phyloP scores from a whole-genome alignment of 305 asterid genomes.

The Solanum hybrid region DNA sequence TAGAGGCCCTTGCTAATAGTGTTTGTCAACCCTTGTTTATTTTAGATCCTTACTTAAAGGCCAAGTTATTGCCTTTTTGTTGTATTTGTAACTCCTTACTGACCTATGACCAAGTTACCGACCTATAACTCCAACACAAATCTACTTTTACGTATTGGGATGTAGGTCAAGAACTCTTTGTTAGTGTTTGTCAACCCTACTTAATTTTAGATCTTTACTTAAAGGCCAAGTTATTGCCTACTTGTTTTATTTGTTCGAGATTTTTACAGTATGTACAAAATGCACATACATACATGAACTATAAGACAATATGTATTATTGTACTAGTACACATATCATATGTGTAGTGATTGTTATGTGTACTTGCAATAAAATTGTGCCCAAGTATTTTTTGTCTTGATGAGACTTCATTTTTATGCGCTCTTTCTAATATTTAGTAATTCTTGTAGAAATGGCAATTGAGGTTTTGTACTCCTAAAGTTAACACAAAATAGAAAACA shows the following conservation, averaged over 20 bases:
- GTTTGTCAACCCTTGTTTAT: not conserved
- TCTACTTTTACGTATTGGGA: not conserved
- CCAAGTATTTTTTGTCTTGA: not conserved
- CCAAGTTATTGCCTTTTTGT: not conserved
- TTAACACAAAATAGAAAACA: not conserved
- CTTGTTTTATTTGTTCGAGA: not conserved
- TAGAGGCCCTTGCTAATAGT: not conserved
- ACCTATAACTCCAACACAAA: not conserved
- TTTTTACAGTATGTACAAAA: not conserved
- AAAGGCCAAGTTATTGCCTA: not conserved
- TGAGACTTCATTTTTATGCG: not conserved
- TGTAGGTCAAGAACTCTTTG: not conserved
- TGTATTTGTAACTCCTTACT: not conserved
- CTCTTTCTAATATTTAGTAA: not conserved
- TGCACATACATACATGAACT: not conserved
- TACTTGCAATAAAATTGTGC: not conserved
- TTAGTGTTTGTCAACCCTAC: not conserved
- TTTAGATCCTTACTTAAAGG: not conserved
- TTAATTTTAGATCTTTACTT: not conserved
- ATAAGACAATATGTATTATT: not conserved
- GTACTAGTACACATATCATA: not conserved
- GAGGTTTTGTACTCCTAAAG: not conserved
- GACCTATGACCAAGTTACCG: not conserved
- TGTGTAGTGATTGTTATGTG: not conserved
- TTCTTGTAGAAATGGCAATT: not conserved